Base-by-base conservation (phyloP, 257 asterid species). In the Buddleja alternifolia region DNA sequence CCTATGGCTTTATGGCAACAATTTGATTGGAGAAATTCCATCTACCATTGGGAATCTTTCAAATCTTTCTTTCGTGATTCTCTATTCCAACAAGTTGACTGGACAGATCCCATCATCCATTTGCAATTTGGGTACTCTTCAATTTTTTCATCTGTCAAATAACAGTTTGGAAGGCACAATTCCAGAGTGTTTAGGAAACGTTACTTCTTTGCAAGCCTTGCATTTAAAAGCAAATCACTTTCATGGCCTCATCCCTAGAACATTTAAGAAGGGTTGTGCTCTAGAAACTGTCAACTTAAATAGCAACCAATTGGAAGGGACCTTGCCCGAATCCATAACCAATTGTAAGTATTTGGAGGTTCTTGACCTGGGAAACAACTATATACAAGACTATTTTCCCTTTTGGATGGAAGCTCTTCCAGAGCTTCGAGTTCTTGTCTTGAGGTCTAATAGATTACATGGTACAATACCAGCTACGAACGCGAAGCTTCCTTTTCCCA, bases 341-440 rank as follows among this genome's bases (percentile, higher is more conserved):
- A 74, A 72, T 29, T 79, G 79, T 75, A 74, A 10, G 39, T 25
- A 7, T 0, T 53, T 65, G 14, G 56, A 60, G 71, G 70, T 59
- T 17, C 73, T 55, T 66, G 60, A 66, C 32, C 10, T 59, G 46
- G 71, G 77, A 23, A 46, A 71, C 58, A 83, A 83, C 56, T 10
- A 36, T 14, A 42, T 83, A 23, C 41, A 24, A 17, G 80, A 37
- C 15, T 0, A 39, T 7, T 83, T 83, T 17, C 85, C 85, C 6
- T 20, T 25, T 10, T 77, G 81, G 83, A 19, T 74, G 36, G 77
- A 34, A 25, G 57, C 6, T 36, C 76, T 83, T 65, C 52, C 68
- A 20, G 40, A 71, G 5, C 76, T 83, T 14, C 62, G 16, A 51
- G 81, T 83, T 60, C 76, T 80, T 9, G 67, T 63, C 10, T 25